A percentile compares a stretch with the other conserved stretches of the same genome.
These are phyloP conservation scores for Phaeosphaeriaceae sp. DNA, from an alignment of 2,329 filamentous ascomycete species.

Conservation along the genomic window DNA sequence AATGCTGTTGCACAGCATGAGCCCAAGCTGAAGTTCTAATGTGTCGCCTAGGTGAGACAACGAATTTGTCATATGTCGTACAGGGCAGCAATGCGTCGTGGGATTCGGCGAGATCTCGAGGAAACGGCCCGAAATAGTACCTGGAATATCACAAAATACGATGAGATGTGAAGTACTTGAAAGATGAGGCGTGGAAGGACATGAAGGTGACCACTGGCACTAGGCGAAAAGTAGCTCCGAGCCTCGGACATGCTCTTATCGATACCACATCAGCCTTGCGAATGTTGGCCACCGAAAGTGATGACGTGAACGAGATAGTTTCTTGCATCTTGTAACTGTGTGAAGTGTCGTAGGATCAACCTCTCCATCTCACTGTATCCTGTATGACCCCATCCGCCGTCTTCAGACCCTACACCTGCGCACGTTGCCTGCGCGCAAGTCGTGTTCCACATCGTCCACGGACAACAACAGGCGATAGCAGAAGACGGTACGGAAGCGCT, in stretches of 20 bases:
- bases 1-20: background rate
- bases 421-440: constrained; percentile 50
- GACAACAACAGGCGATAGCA: constrained; percentile 10
- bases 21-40: background rate
- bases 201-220: background rate
- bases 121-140: background rate
- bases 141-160: background rate
- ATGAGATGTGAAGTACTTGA: background rate
- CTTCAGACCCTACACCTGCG: constrained; percentile 39
- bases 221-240: background rate
- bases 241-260: background rate
- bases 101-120: background rate
- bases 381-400: constrained; percentile 39
- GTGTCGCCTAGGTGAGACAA: background rate
- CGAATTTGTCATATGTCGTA: background rate
- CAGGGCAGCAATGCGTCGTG: background rate
- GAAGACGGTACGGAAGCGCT: constrained; percentile 32
- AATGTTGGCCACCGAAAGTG: constrained; percentile 9
- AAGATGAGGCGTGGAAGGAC: background rate
- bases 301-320: constrained; percentile 16
- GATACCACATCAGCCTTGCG: constrained; percentile 6
- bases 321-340: background rate
- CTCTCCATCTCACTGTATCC: background rate
- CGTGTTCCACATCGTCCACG: constrained; percentile 15
- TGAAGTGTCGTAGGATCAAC: background rate